Percentiles rank a stretch among this genome's conserved stretches.
phyloP scores from a whole-genome alignment of 2,329 filamentous ascomycete species.

The Hypocrella siamensis region DNA sequence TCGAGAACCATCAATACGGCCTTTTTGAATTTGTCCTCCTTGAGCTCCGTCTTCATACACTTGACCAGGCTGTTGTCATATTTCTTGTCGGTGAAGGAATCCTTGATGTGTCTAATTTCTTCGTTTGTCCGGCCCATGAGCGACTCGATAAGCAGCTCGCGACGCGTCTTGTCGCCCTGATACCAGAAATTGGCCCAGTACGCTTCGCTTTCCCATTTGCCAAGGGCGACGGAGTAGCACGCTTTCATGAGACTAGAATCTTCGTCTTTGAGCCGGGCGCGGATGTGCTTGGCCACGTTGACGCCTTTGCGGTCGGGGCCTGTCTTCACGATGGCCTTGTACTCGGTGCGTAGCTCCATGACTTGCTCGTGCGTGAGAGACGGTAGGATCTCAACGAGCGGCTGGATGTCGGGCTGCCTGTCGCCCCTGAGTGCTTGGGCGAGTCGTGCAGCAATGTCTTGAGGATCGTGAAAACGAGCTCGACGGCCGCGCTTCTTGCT shows the following conservation, averaged over 20 bases:
- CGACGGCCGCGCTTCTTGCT: slow-evolving; percentile 37
- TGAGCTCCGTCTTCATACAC: slow-evolving; percentile 86
- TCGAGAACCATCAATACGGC: slow-evolving; percentile 75
- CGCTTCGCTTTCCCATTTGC: slow-evolving; percentile 80
- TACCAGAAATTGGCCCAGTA: slow-evolving; percentile 99
- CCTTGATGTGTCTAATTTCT: slow-evolving; percentile 80
- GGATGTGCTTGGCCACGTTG: slow-evolving; percentile 76
- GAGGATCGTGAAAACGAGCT: slow-evolving; percentile 70
- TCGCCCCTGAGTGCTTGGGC: slow-evolving; percentile 58
- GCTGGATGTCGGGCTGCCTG: slow-evolving; percentile 48
- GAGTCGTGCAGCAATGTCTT: slow-evolving; percentile 61
- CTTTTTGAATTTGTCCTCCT: slow-evolving; percentile 89
- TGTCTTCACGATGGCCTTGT: slow-evolving; percentile 79
- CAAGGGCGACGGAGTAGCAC: slow-evolving; percentile 78
- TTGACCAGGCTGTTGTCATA: slow-evolving; percentile 66
- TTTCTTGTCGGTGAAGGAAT: slow-evolving; percentile 79
- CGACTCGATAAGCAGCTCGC: slow-evolving; percentile 83
- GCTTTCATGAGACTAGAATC: slow-evolving; percentile 73
- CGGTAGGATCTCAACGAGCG: slow-evolving; percentile 72
- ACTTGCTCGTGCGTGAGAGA: slow-evolving; percentile 76
- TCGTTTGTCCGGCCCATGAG: slow-evolving; percentile 80
- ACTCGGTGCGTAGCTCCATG: slow-evolving; percentile 70
- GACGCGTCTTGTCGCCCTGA: slow-evolving; percentile 67
- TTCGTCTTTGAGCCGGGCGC: slow-evolving; percentile 56
- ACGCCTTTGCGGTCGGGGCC: slow-evolving; percentile 58